Evolutionary conservation across 352 stramenopile species (phyloP).

Genomic region (Aphanomyces astaci): DNA sequence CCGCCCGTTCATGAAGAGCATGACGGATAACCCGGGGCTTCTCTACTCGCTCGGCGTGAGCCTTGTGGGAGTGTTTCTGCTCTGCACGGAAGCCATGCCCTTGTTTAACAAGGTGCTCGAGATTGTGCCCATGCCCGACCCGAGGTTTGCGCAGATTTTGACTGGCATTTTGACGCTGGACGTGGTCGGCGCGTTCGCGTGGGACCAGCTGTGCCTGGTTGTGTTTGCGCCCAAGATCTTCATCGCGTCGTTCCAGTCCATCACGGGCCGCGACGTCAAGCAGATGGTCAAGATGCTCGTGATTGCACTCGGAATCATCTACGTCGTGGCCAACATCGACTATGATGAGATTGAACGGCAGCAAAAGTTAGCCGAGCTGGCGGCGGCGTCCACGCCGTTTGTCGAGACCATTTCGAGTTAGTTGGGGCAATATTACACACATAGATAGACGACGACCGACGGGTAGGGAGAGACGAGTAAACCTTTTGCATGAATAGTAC

Average conservation of each 20-base stretch:
- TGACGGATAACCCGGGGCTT: slow-evolving; percentile 95
- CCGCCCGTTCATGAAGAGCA: slow-evolving; percentile 96
- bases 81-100: slow-evolving; percentile 87
- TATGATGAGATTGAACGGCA: slow-evolving; percentile 86
- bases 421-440: neutral
- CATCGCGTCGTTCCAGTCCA: slow-evolving; percentile 57
- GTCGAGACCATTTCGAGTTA: slow-evolving; percentile 22
- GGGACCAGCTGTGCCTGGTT: slow-evolving; percentile 77
- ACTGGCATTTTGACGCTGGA: slow-evolving; percentile 76
- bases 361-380: slow-evolving; percentile 67
- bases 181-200: slow-evolving; percentile 78
- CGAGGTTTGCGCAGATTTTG: slow-evolving; percentile 69
- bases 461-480: slow-evolving; percentile 26
- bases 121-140: slow-evolving; percentile 87
- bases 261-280: slow-evolving; percentile 69
- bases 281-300: slow-evolving; percentile 82
- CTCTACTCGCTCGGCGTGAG: slow-evolving; percentile 85
- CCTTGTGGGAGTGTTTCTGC: slow-evolving; percentile 84
- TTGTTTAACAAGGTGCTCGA: slow-evolving; percentile 89
- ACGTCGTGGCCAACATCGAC: slow-evolving; percentile 82
- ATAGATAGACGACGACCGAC: neutral
- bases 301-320: slow-evolving; percentile 78
- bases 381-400: slow-evolving; percentile 20
- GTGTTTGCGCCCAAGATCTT: slow-evolving; percentile 85
- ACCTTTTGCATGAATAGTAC: slow-evolving; percentile 10